Percentiles rank a stretch among this genome's conserved stretches.
Evolutionary conservation across 768 basidiomycete genomes (phyloP).

Genomic region (Russula earlei): DNA sequence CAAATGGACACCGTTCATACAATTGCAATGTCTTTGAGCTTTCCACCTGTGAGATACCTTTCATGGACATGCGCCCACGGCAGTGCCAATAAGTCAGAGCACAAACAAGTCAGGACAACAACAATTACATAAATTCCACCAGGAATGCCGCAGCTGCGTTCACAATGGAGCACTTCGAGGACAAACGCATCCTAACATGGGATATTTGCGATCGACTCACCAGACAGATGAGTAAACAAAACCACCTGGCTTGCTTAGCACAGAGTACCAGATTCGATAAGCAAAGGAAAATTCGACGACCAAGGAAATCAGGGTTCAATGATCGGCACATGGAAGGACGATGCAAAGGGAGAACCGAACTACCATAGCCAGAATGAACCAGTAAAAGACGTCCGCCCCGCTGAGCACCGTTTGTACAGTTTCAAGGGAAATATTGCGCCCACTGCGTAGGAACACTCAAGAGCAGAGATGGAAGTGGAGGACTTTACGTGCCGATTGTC

Average conservation of each 20-base stretch:
- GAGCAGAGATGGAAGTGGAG: not conserved
- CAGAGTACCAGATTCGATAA: constrained; percentile 4
- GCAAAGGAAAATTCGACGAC: constrained; percentile 1
- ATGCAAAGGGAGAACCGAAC: constrained; percentile 20
- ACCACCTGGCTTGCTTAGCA: not conserved
- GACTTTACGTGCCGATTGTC: not conserved
- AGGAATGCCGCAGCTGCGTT: not conserved
- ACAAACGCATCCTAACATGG: not conserved
- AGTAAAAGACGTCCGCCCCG: constrained; percentile 24
- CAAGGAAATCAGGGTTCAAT: not conserved
- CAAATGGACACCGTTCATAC: not conserved
- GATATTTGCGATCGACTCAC: not conserved
- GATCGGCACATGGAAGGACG: constrained; percentile 13
- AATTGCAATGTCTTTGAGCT: not conserved
- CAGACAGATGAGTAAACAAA: not conserved
- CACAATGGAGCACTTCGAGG: not conserved
- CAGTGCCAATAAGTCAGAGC: not conserved
- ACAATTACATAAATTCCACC: not conserved
- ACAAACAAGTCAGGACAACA: no score
- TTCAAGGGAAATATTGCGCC: constrained; percentile 23
- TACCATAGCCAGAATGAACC: constrained; percentile 26
- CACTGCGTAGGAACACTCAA: constrained; percentile 17
- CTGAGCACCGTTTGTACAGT: constrained; percentile 22
- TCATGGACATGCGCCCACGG: not conserved
- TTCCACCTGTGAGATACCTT: not conserved